phyloP scores from a whole-genome alignment of 2,329 filamentous ascomycete genomes.

The Colletotrichum melonis region DNA sequence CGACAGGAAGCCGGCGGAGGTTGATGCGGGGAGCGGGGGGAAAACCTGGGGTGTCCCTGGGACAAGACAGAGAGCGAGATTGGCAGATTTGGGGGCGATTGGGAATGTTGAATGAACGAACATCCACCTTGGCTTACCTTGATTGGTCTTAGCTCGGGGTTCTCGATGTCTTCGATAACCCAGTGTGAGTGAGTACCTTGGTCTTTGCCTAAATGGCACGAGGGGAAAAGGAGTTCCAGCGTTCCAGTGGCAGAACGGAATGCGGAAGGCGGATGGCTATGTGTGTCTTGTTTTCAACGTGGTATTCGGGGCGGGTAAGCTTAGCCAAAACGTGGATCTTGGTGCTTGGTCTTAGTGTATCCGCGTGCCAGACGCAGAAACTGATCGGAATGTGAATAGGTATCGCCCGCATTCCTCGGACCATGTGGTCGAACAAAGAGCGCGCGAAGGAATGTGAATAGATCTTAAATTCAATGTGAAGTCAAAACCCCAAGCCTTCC shows the following conservation, averaged over 20 bases:
- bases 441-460: not conserved
- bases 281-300: not conserved
- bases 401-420: conserved; percentile 3
- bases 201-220: too few relatives aligned
- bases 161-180: not conserved
- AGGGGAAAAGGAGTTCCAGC: conserved; percentile 6
- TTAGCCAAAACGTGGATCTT: not conserved
- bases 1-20: not conserved
- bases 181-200: not conserved
- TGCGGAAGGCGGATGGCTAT: not conserved
- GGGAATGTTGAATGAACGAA: not conserved
- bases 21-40: not conserved
- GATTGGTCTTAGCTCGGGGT: not conserved
- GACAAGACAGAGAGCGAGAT: not conserved
- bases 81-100: not conserved
- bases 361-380: not conserved
- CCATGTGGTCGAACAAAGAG: not conserved
- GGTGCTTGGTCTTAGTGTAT: not conserved
- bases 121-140: not conserved
- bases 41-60: not conserved
- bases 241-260: not conserved
- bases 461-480: not conserved
- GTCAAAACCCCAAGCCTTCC: not conserved
- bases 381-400: not conserved
- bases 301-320: not conserved